A percentile compares a stretch with the other conserved stretches of the same genome.
These are phyloP conservation scores for Candida germanica DNA, from an alignment of 805 yeast genomes.

Conservation along the genomic window DNA sequence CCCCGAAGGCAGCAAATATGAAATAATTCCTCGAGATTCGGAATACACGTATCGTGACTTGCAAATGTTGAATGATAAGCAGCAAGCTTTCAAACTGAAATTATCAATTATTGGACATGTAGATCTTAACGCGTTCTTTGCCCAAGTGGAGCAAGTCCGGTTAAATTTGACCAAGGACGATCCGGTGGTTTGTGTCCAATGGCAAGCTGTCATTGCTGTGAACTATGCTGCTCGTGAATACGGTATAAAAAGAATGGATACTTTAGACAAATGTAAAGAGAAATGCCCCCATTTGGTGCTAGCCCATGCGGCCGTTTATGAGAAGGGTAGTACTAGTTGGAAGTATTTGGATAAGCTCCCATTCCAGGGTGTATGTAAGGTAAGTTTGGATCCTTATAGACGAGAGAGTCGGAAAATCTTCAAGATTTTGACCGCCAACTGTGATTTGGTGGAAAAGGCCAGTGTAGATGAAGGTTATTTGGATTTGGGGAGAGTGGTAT, in stretches of 20 bases:
- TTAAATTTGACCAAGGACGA: conserved; percentile 60
- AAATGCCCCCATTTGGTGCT: conserved; percentile 75
- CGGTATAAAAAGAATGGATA: conserved; percentile 80
- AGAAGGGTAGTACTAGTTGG: conserved; percentile 84
- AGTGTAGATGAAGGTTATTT: conserved; percentile 92
- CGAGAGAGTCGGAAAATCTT: conserved; percentile 81
- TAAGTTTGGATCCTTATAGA: conserved; percentile 86
- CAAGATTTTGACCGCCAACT: conserved; percentile 55
- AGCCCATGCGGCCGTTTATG: conserved; percentile 93
- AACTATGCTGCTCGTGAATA: conserved; percentile 83
- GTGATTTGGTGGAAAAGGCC: conserved; percentile 82
- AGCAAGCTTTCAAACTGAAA: conserved; percentile 57
- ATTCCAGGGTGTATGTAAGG: conserved; percentile 65
- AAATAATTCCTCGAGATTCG: conserved; percentile 23
- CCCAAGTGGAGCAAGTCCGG: conserved; percentile 86
- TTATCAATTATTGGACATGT: conserved; percentile 79
- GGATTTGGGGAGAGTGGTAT: conserved; percentile 72
- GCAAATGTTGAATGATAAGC: conserved; percentile 42
- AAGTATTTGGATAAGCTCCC: conserved; percentile 63
- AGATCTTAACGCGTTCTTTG: conserved; percentile 93
- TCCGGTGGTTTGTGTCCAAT: conserved; percentile 93
- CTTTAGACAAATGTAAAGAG: conserved; percentile 58
- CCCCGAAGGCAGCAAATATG: conserved; percentile 3
- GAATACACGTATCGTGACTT: conserved; percentile 49
- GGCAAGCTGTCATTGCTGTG: conserved; percentile 88